These are phyloP conservation scores for Linanthus parryae DNA, from an alignment of 148 eudicot genomes.

Conservation along the genomic window DNA sequence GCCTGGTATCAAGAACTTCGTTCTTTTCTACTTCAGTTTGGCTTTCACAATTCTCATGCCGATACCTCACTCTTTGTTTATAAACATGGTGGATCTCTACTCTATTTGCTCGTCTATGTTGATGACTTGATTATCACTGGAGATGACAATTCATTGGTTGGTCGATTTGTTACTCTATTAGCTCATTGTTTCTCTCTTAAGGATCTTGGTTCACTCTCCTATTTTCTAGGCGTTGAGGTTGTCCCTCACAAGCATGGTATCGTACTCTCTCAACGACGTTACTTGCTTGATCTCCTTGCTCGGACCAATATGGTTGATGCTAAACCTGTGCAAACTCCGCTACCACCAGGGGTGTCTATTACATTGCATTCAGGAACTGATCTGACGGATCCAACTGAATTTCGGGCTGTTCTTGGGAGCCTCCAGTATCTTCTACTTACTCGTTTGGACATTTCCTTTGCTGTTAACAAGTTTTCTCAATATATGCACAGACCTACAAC, in stretches of 20 bases:
- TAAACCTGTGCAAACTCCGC: background rate
- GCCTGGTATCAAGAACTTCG: too few relatives aligned
- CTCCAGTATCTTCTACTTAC: background rate
- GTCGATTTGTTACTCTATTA: background rate
- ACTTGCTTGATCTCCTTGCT: background rate
- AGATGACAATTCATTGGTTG: background rate
- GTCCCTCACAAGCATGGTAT: background rate
- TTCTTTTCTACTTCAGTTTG: too few relatives aligned
- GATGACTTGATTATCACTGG: background rate
- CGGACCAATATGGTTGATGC: background rate
- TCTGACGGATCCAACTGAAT: background rate
- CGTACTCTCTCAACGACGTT: background rate
- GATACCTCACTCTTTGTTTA: background rate
- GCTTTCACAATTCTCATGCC: background rate
- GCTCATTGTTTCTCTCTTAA: background rate
- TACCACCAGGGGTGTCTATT: too few relatives aligned
- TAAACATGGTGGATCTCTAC: background rate
- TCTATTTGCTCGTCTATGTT: background rate
- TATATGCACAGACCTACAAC: background rate
- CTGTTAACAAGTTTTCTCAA: background rate
- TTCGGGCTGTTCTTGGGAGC: background rate
- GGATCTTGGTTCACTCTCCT: background rate
- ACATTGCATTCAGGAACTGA: too few relatives aligned
- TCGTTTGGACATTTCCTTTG: background rate
- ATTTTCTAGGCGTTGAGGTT: conserved; percentile 1